Conservation (phyloP, 192 early-diverging fungal species). For the Coemansia sp. region DNA sequence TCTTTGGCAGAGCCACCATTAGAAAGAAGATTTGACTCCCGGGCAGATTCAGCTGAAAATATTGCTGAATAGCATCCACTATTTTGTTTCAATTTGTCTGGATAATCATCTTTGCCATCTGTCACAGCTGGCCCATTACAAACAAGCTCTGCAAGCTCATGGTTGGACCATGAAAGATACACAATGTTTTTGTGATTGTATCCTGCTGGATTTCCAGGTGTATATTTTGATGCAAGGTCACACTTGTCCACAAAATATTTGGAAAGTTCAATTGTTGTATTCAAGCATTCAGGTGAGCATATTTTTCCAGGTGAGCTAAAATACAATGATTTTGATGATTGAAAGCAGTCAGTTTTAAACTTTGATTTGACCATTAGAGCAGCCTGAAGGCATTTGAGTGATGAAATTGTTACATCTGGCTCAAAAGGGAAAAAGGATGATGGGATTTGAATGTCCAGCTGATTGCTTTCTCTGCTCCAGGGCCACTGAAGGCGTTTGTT, state of each 20-base stretch:
- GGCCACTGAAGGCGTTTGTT: slow-evolving; percentile 34
- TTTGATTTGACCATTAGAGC: slow-evolving; percentile 10
- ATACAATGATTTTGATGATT: slow-evolving; percentile 33
- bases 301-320: slow-evolving; percentile 43
- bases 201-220: slow-evolving; percentile 25
- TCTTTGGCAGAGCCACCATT: slow-evolving; percentile 10
- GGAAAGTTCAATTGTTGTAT: slow-evolving; percentile 33
- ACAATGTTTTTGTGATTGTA: slow-evolving; percentile 49
- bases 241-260: slow-evolving; percentile 39
- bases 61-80: slow-evolving; percentile 35
- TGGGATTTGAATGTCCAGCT: slow-evolving; percentile 30
- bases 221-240: slow-evolving; percentile 13
- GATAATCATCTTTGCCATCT: not conserved
- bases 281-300: slow-evolving; percentile 35
- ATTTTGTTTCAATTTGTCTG: slow-evolving; percentile 12
- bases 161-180: slow-evolving; percentile 47
- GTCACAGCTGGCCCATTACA: slow-evolving; percentile 27
- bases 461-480: slow-evolving; percentile 22
- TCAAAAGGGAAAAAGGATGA: slow-evolving; percentile 19
- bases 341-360: slow-evolving; percentile 37
- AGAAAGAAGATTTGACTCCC: slow-evolving; percentile 16
- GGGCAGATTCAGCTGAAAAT: slow-evolving; percentile 37
- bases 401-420: slow-evolving; percentile 29
- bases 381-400: slow-evolving; percentile 33
- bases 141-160: slow-evolving; percentile 22